phyloP scores from a whole-genome alignment of 768 basidiomycete species.

The Termitomyces sp. region DNA sequence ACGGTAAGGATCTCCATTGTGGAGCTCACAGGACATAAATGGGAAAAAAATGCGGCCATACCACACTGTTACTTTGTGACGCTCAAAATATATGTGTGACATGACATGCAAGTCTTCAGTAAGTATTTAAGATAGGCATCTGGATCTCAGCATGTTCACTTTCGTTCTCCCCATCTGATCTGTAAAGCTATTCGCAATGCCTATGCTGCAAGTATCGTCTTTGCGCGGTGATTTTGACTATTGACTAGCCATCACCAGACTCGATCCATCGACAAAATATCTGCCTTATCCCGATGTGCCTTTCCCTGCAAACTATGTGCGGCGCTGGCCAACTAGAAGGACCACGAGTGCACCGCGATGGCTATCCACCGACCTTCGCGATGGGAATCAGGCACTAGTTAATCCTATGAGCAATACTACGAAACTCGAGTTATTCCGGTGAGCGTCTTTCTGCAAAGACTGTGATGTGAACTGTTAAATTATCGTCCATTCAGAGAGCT shows the following conservation, averaged over 20 bases:
- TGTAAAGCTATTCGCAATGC: constrained; percentile 22
- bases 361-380: constrained; percentile 79
- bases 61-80: background rate
- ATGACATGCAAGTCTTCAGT: background rate
- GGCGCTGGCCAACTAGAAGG: constrained; percentile 69
- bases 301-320: constrained; percentile 37
- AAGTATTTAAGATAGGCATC: background rate
- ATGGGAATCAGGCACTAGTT: constrained; percentile 80
- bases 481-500: constrained; percentile 56
- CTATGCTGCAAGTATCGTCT: constrained; percentile 38
- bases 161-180: background rate
- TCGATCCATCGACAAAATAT: constrained; percentile 69
- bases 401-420: constrained; percentile 77
- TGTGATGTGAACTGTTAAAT: constrained; percentile 29
- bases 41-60: background rate
- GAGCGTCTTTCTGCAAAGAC: constrained; percentile 3
- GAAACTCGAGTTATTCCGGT: constrained; percentile 48
- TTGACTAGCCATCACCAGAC: constrained; percentile 25
- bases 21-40: background rate
- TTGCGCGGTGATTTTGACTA: background rate
- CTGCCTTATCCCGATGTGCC: constrained; percentile 62
- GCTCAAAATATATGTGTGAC: background rate
- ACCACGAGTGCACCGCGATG: constrained; percentile 65
- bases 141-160: background rate
- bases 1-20: too few species aligned